Base-by-base conservation (phyloP, 2,329 filamentous ascomycete genomes). In the Neobulgaria alba region DNA sequence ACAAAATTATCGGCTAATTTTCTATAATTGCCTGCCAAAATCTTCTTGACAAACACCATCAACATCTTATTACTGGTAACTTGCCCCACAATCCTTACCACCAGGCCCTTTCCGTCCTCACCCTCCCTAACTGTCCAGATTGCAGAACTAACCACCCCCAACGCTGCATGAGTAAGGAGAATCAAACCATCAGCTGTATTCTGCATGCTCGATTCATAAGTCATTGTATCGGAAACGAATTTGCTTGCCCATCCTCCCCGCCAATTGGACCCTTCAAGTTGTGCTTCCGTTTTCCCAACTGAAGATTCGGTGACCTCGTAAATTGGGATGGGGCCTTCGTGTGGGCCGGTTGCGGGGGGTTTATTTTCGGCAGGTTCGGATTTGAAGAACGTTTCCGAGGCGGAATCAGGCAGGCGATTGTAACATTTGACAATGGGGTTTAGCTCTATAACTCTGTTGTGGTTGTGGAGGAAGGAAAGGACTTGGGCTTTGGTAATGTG, bases 351-450 rank as follows among this genome's bases (percentile, higher is more conserved):
- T 2, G 42, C 8, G 0, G 83, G 83, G 16, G 75, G 66, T 0
- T 74, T 66, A n/a, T 82, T 77, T 56, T 79, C 72, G 17, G 68
- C 56, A 0, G 84, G 83, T 30, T 55, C 50, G n/a, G 29, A 32
- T 31, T 47, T 47, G 38, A 55, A 52, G 50, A 56, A 56, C 17
- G 42, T 26, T 12, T 15, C 26, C 3, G 44, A 39, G 35, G 37
- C 39, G n/a, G 45, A 36, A 3, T 83, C 69, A 21, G 72, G 68
- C 61, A 85, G 84, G 32, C 69, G 69, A 45, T 77, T 72, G 47
- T 84, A 75, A 43, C 81, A 77, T 45, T 81, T 77, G 39, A 93
- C 80, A 37, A 93, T 72, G 1, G 87, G 86, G 63, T 93, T 94
- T 44, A 93, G 68, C 57, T 87, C 79, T 56, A 93, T 90, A 80